Conservation (phyloP, 352 stramenopile species). For the Pythium pyrilobum region DNA sequence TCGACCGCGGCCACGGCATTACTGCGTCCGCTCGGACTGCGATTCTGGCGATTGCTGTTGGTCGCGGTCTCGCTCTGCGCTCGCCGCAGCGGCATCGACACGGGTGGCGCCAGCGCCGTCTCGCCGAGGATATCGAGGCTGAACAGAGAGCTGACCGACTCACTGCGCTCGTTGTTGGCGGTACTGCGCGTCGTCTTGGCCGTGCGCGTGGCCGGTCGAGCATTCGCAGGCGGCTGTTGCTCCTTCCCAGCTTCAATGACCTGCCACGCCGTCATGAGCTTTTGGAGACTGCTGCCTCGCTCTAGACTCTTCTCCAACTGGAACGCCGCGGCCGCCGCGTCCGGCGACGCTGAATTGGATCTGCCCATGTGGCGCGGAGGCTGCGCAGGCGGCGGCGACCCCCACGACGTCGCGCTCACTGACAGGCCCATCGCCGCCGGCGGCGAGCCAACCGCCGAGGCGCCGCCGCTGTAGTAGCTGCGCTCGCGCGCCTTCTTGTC, state of each 20-base stretch:
- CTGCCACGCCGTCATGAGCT: slow-evolving; percentile 42
- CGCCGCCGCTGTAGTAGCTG: slow-evolving; percentile 4
- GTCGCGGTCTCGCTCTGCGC: neutral
- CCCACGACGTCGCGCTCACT: neutral
- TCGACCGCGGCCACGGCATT: too few species aligned
- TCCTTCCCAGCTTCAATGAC: slow-evolving; percentile 24
- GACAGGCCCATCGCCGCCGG: neutral
- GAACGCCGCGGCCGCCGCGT: neutral
- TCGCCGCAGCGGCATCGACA: neutral
- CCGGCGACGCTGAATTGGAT: slow-evolving; percentile 11
- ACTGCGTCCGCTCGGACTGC: too few species aligned
- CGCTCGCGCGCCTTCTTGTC: slow-evolving; percentile 20
- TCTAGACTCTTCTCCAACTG: too few species aligned
- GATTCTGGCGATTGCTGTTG: neutral
- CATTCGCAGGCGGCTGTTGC: neutral
- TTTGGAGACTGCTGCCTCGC: slow-evolving; percentile 51
- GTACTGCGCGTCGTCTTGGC: neutral
- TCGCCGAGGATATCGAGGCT: too few species aligned
- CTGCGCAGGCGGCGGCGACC: slow-evolving; percentile 1
- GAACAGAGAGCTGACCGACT: too few species aligned
- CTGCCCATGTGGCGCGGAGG: neutral
- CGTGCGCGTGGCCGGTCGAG: too few species aligned
- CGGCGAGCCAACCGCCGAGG: neutral
- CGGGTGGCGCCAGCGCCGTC: neutral
- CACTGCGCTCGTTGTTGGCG: neutral